phyloP scores from a whole-genome alignment of 345 rosid genomes.

The Moringa oleifera region DNA sequence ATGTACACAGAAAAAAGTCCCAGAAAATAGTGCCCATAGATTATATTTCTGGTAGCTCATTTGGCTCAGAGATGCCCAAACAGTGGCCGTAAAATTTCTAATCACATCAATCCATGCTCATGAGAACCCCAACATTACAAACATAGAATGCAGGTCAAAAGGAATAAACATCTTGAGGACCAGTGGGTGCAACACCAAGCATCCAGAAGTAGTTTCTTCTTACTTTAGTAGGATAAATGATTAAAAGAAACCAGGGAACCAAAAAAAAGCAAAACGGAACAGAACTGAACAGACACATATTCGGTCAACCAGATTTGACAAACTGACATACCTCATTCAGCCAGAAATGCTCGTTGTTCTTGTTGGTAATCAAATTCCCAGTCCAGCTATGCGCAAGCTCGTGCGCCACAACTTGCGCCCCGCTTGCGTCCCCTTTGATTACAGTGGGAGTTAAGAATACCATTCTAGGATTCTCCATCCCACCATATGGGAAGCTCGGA shows the following conservation, averaged over 20 bases:
- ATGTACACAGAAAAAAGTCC: not conserved
- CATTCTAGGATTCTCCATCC: conserved; percentile 94
- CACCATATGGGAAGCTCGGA: conserved; percentile 89
- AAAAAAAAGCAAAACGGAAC: too few relatives aligned
- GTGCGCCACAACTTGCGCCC: conserved; percentile 88
- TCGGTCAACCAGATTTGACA: too few relatives aligned
- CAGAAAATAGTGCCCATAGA: not conserved
- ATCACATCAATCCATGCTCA: too few relatives aligned
- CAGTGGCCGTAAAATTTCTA: too few relatives aligned
- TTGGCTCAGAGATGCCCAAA: not conserved
- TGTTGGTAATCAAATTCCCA: conserved; percentile 82
- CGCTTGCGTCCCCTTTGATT: conserved; percentile 80
- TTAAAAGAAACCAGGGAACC: too few relatives aligned
- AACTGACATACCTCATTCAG: conserved; percentile 91
- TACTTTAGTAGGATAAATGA: too few relatives aligned
- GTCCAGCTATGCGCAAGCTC: conserved; percentile 98
- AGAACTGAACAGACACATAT: not conserved
- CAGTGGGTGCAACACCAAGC: too few relatives aligned
- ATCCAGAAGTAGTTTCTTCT: too few relatives aligned
- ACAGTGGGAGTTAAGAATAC: conserved; percentile 88
- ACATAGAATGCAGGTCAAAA: too few relatives aligned
- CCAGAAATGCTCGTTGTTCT: conserved; percentile 90
- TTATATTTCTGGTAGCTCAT: not conserved
- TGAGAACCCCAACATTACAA: too few relatives aligned
- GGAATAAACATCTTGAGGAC: too few relatives aligned